A percentile compares a stretch with the other conserved stretches of the same genome.
These are phyloP conservation scores for Xylariaceae sp. DNA, from an alignment of 2,329 filamentous ascomycete species.

Conservation along the genomic window DNA sequence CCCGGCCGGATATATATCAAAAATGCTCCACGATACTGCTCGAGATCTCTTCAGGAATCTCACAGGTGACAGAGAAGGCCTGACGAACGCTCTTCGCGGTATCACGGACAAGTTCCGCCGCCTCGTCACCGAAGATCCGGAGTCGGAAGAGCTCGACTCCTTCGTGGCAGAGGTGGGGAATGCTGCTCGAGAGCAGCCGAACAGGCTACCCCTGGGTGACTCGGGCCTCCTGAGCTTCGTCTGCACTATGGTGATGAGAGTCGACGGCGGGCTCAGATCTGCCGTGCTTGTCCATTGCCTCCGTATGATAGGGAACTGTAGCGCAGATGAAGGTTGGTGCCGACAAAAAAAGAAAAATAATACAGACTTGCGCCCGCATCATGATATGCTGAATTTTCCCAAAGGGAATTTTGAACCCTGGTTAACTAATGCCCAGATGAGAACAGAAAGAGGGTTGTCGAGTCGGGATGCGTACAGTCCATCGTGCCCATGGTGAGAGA, in stretches of 20 bases:
- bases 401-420: too few relatives aligned
- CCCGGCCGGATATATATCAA: too few relatives aligned
- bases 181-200: conserved; percentile 50
- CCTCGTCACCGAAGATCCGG: conserved; percentile 33
- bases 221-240: conserved; percentile 56
- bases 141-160: conserved; percentile 38
- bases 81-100: conserved; percentile 27
- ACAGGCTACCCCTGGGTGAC: conserved; percentile 52
- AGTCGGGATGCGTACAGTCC: conserved; percentile 40
- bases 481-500: conserved; percentile 45
- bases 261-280: conserved; percentile 34
- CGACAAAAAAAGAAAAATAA: neutral
- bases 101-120: conserved; percentile 37
- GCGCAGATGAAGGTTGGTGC: conserved; percentile 51
- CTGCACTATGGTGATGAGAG: conserved; percentile 42
- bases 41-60: too few relatives aligned
- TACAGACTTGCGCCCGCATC: too few relatives aligned
- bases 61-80: conserved; percentile 17
- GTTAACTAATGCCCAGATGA: conserved; percentile 40
- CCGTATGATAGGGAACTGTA: conserved; percentile 56
- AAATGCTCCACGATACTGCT: too few relatives aligned
- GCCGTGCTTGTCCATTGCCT: conserved; percentile 49
- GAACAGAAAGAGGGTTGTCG: conserved; percentile 52
- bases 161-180: conserved; percentile 50
- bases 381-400: too few relatives aligned